These are phyloP conservation scores for Blastobotrys mokoenaii DNA, from an alignment of 805 yeast genomes.

Conservation along the genomic window DNA sequence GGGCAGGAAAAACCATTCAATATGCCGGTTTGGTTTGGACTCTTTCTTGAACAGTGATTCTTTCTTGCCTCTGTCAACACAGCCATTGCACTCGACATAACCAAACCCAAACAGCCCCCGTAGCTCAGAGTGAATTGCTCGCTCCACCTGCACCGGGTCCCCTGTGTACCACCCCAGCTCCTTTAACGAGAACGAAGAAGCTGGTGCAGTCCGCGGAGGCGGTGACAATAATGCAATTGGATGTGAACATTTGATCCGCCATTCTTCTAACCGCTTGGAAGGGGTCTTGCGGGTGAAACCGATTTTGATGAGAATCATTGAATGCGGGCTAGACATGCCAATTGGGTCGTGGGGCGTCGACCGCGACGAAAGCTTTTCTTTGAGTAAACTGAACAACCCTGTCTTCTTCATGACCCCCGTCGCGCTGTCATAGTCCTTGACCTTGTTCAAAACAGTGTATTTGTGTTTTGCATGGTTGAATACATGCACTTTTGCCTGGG, in stretches of 20 bases:
- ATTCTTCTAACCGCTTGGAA: slow-evolving; percentile 20
- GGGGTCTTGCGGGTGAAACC: slow-evolving; percentile 26
- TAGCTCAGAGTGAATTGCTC: slow-evolving; percentile 17
- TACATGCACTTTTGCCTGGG: slow-evolving; percentile 18
- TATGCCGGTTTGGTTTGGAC: slow-evolving; percentile 12
- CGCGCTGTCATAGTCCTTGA: background rate
- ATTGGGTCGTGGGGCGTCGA: no score
- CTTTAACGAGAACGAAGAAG: background rate
- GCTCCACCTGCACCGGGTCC: slow-evolving; percentile 18
- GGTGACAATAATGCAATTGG: slow-evolving; percentile 18
- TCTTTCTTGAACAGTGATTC: no score
- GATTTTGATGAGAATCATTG: slow-evolving; percentile 22
- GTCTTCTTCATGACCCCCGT: no score
- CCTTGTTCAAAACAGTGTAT: slow-evolving; percentile 7
- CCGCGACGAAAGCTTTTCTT: no score
- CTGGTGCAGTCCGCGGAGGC: slow-evolving; percentile 8
- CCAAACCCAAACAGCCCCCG: slow-evolving; percentile 22
- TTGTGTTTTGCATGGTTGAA: slow-evolving; percentile 12
- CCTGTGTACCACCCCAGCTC: slow-evolving; percentile 22
- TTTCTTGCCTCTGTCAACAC: slow-evolving; percentile 14
- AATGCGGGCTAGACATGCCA: no score
- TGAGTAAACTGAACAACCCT: no score
- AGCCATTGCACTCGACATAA: slow-evolving; percentile 24
- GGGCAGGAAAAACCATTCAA: slow-evolving; percentile 25
- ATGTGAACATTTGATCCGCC: slow-evolving; percentile 24